Percentiles rank a stretch among this genome's conserved stretches.
Evolutionary conservation across 1,139 yeast genomes (phyloP).

Genomic region (Magnusiomyces tetraspermus): DNA sequence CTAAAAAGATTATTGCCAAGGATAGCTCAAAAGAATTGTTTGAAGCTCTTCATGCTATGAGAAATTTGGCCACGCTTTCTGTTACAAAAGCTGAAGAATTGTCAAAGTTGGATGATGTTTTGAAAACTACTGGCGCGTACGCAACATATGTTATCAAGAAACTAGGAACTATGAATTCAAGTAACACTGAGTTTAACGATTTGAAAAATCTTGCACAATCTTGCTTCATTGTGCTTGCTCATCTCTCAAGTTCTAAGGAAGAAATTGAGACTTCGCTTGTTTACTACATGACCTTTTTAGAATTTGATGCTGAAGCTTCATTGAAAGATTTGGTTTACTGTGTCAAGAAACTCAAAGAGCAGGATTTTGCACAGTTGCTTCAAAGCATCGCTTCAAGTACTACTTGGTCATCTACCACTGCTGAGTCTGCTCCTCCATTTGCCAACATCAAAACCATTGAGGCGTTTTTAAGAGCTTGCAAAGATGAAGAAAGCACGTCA

Average conservation of each 20-base stretch:
- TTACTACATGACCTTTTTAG: constrained; percentile 6
- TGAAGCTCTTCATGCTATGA: constrained; percentile 2
- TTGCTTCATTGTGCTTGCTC: constrained; percentile 1
- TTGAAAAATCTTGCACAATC: not conserved
- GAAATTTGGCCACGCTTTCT: constrained; percentile 2
- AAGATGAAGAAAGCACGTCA: constrained; percentile 1
- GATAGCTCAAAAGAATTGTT: not conserved
- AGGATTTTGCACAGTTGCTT: constrained; percentile 2
- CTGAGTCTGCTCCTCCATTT: not conserved
- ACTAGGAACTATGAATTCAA: not conserved
- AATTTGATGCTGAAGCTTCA: constrained; percentile 6
- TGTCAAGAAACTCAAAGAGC: constrained; percentile 5
- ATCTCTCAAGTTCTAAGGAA: not conserved
- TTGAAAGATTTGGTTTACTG: not conserved
- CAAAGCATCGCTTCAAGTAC: constrained; percentile 2
- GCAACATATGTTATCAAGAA: not conserved
- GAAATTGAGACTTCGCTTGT: constrained; percentile 10
- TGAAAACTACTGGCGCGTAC: not conserved
- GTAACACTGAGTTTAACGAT: not conserved
- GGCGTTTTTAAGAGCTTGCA: constrained; percentile 1
- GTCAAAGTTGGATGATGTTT: not conserved
- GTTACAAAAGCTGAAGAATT: not conserved
- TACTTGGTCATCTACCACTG: not conserved
- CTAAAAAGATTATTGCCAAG: not conserved
- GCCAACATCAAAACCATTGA: constrained; percentile 6